Evolutionary conservation across 345 rosid species (phyloP).

Genomic region (Carallia pectinifolia): DNA sequence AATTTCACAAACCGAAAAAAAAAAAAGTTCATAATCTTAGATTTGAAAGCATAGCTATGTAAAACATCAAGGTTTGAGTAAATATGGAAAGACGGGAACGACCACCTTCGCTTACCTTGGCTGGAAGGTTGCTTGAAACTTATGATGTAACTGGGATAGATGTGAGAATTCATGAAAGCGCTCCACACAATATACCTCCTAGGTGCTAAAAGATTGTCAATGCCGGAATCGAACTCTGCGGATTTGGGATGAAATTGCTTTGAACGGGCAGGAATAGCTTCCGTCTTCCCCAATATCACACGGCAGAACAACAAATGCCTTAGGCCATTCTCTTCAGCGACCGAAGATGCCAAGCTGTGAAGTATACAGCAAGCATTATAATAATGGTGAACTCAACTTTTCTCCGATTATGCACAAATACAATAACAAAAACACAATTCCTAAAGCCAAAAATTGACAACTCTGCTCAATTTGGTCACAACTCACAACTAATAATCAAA

Average conservation of each 20-base stretch:
- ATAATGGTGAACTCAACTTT: neutral
- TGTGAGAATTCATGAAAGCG: slow-evolving; percentile 25
- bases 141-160: slow-evolving; percentile 19
- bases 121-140: slow-evolving; percentile 22
- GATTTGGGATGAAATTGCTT: slow-evolving; percentile 26
- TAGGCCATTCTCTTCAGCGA: slow-evolving; percentile 30
- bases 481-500: too few relatives aligned
- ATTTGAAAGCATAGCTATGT: too few relatives aligned
- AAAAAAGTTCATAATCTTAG: neutral
- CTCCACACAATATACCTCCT: slow-evolving; percentile 23
- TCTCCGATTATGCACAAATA: neutral
- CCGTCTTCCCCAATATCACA: slow-evolving; percentile 40
- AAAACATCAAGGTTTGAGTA: neutral
- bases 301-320: slow-evolving; percentile 36
- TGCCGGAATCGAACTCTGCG: slow-evolving; percentile 20
- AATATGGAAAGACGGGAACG: neutral
- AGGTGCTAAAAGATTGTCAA: slow-evolving; percentile 21
- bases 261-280: slow-evolving; percentile 26
- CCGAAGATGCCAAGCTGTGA: slow-evolving; percentile 19
- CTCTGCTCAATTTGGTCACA: too few relatives aligned
- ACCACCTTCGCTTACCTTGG: neutral
- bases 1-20: slow-evolving; percentile 3
- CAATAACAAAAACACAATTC: too few relatives aligned
- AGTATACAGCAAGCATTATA: neutral
- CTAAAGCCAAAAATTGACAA: too few relatives aligned